These are phyloP conservation scores for Diaporthe sp. DNA, from an alignment of 2,329 filamentous ascomycete genomes.

Conservation along the genomic window DNA sequence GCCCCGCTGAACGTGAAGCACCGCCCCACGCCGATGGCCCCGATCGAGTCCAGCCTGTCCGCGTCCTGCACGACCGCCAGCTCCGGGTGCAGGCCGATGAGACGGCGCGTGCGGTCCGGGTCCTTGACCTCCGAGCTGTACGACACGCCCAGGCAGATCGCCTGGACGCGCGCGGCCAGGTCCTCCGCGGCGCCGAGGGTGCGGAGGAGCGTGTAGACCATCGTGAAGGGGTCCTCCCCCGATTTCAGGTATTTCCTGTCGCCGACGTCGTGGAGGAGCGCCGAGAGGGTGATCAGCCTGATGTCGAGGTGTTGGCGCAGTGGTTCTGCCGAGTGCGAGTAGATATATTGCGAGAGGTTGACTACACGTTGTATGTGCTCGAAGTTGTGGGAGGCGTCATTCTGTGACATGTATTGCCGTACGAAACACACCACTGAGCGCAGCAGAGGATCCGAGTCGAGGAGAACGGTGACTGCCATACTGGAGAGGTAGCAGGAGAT, in stretches of 20 bases:
- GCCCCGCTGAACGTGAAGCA: constrained; percentile 83
- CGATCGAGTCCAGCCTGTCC: constrained; percentile 91
- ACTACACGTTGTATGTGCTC: constrained; percentile 85
- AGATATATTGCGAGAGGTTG: constrained; percentile 77
- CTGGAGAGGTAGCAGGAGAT: constrained; percentile 12
- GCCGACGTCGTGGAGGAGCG: constrained; percentile 88
- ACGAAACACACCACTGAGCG: constrained; percentile 73
- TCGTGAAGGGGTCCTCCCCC: constrained; percentile 68
- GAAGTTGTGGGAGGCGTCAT: constrained; percentile 92
- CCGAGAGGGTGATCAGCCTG: constrained; percentile 74
- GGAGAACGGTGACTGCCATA: constrained; percentile 43
- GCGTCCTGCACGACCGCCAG: constrained; percentile 91
- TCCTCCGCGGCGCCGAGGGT: constrained; percentile 67
- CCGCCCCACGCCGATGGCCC: constrained; percentile 85
- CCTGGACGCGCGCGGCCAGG: constrained; percentile 77
- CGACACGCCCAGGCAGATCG: constrained; percentile 81
- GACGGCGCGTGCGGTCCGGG: constrained; percentile 67
- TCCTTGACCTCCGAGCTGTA: constrained; percentile 81
- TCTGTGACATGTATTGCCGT: constrained; percentile 78
- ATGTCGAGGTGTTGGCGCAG: constrained; percentile 55
- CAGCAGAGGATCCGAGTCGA: constrained; percentile 62
- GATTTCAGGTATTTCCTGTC: constrained; percentile 83
- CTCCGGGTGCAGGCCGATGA: constrained; percentile 79
- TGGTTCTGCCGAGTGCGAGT: constrained; percentile 50
- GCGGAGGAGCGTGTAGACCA: constrained; percentile 68